A percentile compares a stretch with the other conserved stretches of the same genome.
Evolutionary conservation across 2,329 filamentous ascomycete genomes (phyloP).

Genomic region (Aspergillus viridinutans): DNA sequence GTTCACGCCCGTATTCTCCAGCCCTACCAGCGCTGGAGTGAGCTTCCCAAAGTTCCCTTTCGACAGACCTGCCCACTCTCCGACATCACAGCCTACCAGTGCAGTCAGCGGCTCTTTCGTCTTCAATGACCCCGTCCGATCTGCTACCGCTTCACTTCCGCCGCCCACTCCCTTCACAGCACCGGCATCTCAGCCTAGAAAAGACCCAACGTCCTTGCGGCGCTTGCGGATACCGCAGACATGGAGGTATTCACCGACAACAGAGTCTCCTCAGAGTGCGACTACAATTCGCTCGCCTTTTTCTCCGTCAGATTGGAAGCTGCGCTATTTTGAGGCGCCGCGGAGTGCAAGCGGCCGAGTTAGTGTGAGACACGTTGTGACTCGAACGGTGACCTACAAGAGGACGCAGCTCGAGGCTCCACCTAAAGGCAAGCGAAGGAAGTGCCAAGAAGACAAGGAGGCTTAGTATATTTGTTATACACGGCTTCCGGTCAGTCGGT

Average conservation of each 20-base stretch:
- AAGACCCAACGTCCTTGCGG: constrained; percentile 52
- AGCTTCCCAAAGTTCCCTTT: constrained; percentile 45
- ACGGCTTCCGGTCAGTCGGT: not conserved
- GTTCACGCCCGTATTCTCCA: constrained; percentile 66
- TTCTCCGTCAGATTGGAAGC: constrained; percentile 76
- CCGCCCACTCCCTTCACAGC: constrained; percentile 58
- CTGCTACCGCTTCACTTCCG: constrained; percentile 56
- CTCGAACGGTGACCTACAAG: constrained; percentile 89
- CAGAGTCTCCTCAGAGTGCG: constrained; percentile 67
- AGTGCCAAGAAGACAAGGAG: constrained; percentile 32
- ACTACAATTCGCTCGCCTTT: constrained; percentile 65
- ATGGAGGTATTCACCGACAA: constrained; percentile 60
- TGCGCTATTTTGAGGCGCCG: constrained; percentile 58
- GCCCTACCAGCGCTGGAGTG: constrained; percentile 58
- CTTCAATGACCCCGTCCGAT: constrained; percentile 53
- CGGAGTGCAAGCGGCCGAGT: constrained; percentile 58
- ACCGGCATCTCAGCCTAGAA: constrained; percentile 47
- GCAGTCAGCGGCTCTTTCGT: constrained; percentile 42
- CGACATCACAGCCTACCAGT: constrained; percentile 38
- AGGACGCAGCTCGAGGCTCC: constrained; percentile 72
- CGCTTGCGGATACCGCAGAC: constrained; percentile 75
- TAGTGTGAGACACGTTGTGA: constrained; percentile 82
- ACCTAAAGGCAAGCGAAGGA: constrained; percentile 88
- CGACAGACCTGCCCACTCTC: constrained; percentile 26
- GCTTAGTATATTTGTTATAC: not conserved